Conservation (phyloP, 129 eudicot species). For the Ambrosia trifida region DNA sequence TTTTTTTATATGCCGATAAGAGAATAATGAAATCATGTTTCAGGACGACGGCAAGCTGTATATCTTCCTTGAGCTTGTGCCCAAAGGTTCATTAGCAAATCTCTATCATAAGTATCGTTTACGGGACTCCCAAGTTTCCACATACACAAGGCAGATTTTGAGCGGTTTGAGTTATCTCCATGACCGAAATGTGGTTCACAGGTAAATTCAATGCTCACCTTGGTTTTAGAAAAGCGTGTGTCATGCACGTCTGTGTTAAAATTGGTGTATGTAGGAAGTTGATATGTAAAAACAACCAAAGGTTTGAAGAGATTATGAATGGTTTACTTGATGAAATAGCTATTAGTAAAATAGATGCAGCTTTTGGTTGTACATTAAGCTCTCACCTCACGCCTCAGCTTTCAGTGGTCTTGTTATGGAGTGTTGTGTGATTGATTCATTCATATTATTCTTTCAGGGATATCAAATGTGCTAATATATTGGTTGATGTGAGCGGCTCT, state of each 20-base stretch:
- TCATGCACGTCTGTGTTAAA: too few species aligned
- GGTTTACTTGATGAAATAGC: too few species aligned
- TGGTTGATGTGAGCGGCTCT: slow-evolving; percentile 68
- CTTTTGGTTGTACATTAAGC: too few species aligned
- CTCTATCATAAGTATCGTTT: slow-evolving; percentile 63
- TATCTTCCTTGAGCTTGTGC: slow-evolving; percentile 83
- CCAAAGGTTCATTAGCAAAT: slow-evolving; percentile 75
- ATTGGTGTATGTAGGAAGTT: too few species aligned
- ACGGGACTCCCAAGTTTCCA: slow-evolving; percentile 71
- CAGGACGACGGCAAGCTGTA: slow-evolving; percentile 75
- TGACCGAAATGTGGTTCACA: slow-evolving; percentile 68
- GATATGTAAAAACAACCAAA: too few species aligned
- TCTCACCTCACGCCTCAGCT: too few species aligned
- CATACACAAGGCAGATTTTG: slow-evolving; percentile 89
- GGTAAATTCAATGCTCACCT: slow-evolving; percentile 45
- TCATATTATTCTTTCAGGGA: slow-evolving; percentile 59
- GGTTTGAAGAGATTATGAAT: too few species aligned
- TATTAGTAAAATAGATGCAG: too few species aligned
- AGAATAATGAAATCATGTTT: slow-evolving; percentile 28
- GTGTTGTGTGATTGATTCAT: slow-evolving; percentile 1
- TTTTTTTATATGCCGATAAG: slow-evolving; percentile 1
- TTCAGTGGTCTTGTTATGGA: not conserved
- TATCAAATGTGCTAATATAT: slow-evolving; percentile 94
- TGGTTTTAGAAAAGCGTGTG: too few species aligned
- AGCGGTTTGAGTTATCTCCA: slow-evolving; percentile 75